Base-by-base conservation (phyloP, 371 early-diverging fungal genomes). In the Syncephalastrum monosporum region DNA sequence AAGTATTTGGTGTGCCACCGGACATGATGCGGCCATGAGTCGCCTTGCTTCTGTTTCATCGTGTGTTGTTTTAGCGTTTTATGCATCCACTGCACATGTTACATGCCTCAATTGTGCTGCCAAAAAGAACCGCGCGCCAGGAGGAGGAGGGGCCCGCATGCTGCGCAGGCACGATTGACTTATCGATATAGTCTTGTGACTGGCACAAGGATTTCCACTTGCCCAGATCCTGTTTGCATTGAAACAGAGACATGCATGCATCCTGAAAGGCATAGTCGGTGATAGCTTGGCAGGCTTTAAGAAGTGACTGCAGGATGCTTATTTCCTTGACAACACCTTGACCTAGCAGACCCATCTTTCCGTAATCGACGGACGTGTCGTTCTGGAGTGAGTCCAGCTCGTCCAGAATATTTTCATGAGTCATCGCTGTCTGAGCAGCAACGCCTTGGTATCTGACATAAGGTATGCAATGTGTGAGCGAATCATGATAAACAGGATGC, bases 1-100 rank as follows among this genome's bases (percentile, higher is more conserved):
- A 81, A 57, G 59, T 81, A 83, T 47, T 78, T 71, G 41, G 59
- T 64, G 50, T 79, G 70, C 88, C 88, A 87, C 27, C 74, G 73
- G 24, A 82, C 63, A 13, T 74, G 77, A 53, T 84, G 83, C 8
- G 85, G 84, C 72, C 71, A 71, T 15, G 44, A 27, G 46, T 78
- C 73, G 12, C 69, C 66, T 47, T 63, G 67, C 56, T 65, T 65
- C 49, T 66, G 68, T 54, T 54, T 45, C 55, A 54, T 54, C 55
- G 15, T 43, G 21, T 25, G 47, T 23, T 49, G 23, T 23, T 49
- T 54, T 55, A 62, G 57, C 45, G 38, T 33, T 33, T 33, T 33
- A 33, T 33, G 38, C 38, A 33, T 33, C 8, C 10, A 12, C 0
- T 33, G 38, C 38, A 12, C 38, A 33, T 33, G 38, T 33, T 33